phyloP scores from a whole-genome alignment of 2,329 filamentous ascomycete species.

The Epichloe aotearoae region DNA sequence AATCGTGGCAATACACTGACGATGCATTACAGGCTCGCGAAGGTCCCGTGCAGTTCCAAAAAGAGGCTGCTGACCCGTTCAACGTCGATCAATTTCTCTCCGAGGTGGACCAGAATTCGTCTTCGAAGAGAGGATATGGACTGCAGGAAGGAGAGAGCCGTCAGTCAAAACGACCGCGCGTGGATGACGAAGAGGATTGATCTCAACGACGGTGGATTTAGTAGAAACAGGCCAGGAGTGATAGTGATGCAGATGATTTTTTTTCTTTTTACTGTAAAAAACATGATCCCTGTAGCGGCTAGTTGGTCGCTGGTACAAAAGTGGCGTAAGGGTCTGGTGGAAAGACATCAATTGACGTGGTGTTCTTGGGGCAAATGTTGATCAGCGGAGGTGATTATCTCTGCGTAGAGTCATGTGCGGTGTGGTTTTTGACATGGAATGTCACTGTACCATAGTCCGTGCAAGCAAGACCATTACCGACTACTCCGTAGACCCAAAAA shows the following conservation, averaged over 20 bases:
- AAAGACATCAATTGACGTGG: background rate
- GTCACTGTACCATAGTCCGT: too few species aligned
- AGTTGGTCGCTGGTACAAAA: background rate
- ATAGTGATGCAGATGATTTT: too few species aligned
- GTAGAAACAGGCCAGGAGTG: background rate
- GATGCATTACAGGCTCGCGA: constrained; percentile 48
- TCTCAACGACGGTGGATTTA: constrained; percentile 1
- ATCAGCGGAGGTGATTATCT: too few species aligned
- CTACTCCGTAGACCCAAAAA: too few species aligned
- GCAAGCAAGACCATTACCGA: too few species aligned
- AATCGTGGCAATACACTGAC: constrained; percentile 16
- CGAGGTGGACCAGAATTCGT: constrained; percentile 54
- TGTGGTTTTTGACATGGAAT: too few species aligned
- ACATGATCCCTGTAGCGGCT: background rate
- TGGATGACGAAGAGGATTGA: constrained; percentile 56
- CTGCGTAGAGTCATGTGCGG: too few species aligned
- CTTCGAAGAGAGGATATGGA: constrained; percentile 62
- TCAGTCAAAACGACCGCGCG: constrained; percentile 58
- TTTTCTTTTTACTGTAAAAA: background rate
- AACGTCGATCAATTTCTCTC: constrained; percentile 89
- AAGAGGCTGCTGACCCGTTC: constrained; percentile 74
- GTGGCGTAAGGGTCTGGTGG: background rate
- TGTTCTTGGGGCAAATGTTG: background rate
- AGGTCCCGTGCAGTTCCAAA: constrained; percentile 93
- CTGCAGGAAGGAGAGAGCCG: constrained; percentile 52